Evolutionary conservation across 495 filamentous ascomycete species (phyloP).

Genomic region (Trichodelitschia bisporula): DNA sequence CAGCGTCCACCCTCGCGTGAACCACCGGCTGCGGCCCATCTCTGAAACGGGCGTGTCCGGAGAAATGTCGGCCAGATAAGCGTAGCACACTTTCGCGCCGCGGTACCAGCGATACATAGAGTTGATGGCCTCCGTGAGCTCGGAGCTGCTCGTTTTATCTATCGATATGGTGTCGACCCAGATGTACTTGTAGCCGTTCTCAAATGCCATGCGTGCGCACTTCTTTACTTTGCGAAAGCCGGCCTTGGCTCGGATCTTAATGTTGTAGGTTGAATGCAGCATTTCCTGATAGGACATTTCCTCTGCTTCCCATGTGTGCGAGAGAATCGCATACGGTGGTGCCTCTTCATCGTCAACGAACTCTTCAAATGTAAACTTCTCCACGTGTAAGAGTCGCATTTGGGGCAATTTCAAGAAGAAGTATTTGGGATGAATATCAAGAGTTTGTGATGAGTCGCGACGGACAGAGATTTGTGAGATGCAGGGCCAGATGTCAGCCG

Average conservation of each 20-base stretch:
- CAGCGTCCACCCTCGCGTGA: conserved; percentile 2
- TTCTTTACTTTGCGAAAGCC: conserved; percentile 4
- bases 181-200: conserved; percentile 3
- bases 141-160: conserved; percentile 4
- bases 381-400: too few relatives aligned
- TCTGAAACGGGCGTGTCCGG: neutral
- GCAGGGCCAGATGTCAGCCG: too few relatives aligned
- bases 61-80: conserved; percentile 5
- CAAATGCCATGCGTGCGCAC: conserved; percentile 1
- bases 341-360: conserved; percentile 1
- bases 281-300: conserved; percentile 6
- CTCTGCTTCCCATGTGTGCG: conserved; percentile 5
- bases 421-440: too few relatives aligned
- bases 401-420: too few relatives aligned
- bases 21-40: conserved; percentile 1
- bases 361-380: too few relatives aligned
- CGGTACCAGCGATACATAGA: conserved; percentile 7
- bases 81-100: conserved; percentile 4
- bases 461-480: too few relatives aligned
- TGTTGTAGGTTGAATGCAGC: neutral
- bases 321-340: conserved; percentile 8
- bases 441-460: too few relatives aligned
- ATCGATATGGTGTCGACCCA: conserved; percentile 10
- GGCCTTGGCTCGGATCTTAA: too few relatives aligned
- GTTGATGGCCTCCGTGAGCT: conserved; percentile 6